Percentiles rank a stretch among this genome's conserved stretches.
These are phyloP conservation scores for Erigeron canadensis DNA, from an alignment of 129 eudicot species.

Conservation along the genomic window DNA sequence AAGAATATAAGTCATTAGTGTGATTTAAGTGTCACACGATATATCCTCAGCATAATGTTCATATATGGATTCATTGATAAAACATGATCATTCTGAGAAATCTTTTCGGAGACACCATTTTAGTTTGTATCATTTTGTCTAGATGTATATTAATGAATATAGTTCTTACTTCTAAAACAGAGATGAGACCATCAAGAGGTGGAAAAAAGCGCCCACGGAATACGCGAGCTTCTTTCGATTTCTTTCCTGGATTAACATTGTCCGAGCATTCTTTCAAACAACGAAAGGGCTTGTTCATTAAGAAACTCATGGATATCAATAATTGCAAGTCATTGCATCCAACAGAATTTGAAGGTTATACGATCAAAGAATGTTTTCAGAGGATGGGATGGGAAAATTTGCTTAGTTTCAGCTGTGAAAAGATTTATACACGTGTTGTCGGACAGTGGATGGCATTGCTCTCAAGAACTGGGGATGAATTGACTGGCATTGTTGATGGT, in stretches of 20 bases:
- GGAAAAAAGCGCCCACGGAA: not conserved
- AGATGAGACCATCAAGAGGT: not conserved
- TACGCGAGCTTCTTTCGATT: not conserved
- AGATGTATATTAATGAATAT: no score
- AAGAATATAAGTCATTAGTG: no score
- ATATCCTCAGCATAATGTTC: no score
- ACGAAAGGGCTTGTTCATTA: not conserved
- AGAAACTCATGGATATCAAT: not conserved
- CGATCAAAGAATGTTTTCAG: constrained; percentile 3
- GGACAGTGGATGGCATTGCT: constrained; percentile 3
- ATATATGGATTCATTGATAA: no score
- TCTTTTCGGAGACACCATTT: no score
- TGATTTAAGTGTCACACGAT: no score
- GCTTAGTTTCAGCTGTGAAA: constrained; percentile 1
- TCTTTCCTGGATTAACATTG: not conserved
- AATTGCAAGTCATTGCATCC: not conserved
- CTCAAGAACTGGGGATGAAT: not conserved
- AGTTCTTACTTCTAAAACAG: not conserved
- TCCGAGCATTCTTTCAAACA: not conserved
- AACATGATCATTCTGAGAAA: no score
- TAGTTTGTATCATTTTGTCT: no score
- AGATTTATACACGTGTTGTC: not conserved
- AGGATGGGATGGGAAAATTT: constrained; percentile 6
- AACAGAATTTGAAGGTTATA: constrained; percentile 3
- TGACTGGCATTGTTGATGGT: no score